Evolutionary conservation across 331 rosid genomes (phyloP), one percentile per base, ranked within the genome.

Genomic region (Malus hybrid): DNA sequence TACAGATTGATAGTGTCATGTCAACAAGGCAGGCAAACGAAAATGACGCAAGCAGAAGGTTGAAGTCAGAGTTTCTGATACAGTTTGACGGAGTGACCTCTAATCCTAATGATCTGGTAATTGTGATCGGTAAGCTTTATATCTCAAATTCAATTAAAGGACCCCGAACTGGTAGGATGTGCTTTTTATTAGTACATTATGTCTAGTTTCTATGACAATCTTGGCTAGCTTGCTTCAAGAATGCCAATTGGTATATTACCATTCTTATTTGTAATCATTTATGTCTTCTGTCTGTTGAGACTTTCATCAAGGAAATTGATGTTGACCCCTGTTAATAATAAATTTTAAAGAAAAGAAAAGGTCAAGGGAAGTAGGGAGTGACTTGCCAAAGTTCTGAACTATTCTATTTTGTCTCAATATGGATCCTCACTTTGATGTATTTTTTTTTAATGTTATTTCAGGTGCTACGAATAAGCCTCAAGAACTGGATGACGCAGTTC

Each of bases 401-500:
- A 46, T 44, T 44, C 48, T 22, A 20, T 10, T 67, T 67, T 67
- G 68, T 16, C 68, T 4, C 44, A 3, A 31, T 39, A 6, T 64
- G 18, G 39, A 64, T 31, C 13, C 69, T 14, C 46, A 64, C 20
- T 31, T 61, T 61, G 20, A 50, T 71, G 44, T 64, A 42, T 72
- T 32, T 46, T 82, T 75, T 76, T 59, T 52, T 83, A 39, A 10
- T 42, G 48, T 79, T 18, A 33, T 73, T 81, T 60, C 79, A 94
- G 98, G 98, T 83, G 98, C 98, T 31, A 94, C 98, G 33, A 94
- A 94, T 83, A 94, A 91, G 93, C 98, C 98, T 0, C 97, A 91
- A 79, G 98, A 94, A 81, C 81, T 94, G 82, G 98, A 94, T 84
- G 98, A 94, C 32, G 98, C 98, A 10, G 98, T 94, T 79, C 93